phyloP scores from a whole-genome alignment of 805 yeast species.

The Saccharomycopsis babjevae region DNA sequence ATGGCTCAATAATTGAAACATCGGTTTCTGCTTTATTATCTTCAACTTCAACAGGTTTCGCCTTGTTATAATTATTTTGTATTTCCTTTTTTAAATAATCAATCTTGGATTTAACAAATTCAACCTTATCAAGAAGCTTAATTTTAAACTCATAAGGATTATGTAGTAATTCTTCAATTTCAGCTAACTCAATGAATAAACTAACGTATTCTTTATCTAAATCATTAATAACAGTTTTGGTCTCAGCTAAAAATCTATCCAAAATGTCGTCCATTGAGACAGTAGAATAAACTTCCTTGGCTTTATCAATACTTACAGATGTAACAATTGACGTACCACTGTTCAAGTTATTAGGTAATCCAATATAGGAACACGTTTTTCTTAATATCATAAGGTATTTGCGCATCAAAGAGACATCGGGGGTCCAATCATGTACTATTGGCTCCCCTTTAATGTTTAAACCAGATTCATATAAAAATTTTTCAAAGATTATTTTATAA shows the following conservation, averaged over 20 bases:
- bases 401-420: conserved; percentile 41
- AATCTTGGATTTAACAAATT: conserved; percentile 15
- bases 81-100: conserved; percentile 19
- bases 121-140: conserved; percentile 6
- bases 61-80: conserved; percentile 1
- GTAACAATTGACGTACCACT: conserved; percentile 20
- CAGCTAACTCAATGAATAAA: conserved; percentile 51
- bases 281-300: conserved; percentile 29
- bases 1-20: conserved; percentile 11
- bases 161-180: conserved; percentile 48
- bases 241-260: conserved; percentile 48
- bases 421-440: conserved; percentile 37
- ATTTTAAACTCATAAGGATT: conserved; percentile 29
- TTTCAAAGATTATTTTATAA: conserved; percentile 52
- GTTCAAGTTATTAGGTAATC: conserved; percentile 24
- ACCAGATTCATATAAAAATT: conserved; percentile 50
- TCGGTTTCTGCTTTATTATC: conserved; percentile 5
- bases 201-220: conserved; percentile 25
- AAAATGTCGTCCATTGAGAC: conserved; percentile 56
- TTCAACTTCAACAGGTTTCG: conserved; percentile 7
- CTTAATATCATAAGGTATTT: conserved; percentile 62
- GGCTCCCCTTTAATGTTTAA: conserved; percentile 44
- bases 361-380: conserved; percentile 78
- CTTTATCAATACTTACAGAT: conserved; percentile 21
- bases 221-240: conserved; percentile 30